Percentiles rank a stretch among this genome's conserved stretches.
phyloP scores from a whole-genome alignment of 352 stramenopile species.

The Globisporangium rhizosaccharum region DNA sequence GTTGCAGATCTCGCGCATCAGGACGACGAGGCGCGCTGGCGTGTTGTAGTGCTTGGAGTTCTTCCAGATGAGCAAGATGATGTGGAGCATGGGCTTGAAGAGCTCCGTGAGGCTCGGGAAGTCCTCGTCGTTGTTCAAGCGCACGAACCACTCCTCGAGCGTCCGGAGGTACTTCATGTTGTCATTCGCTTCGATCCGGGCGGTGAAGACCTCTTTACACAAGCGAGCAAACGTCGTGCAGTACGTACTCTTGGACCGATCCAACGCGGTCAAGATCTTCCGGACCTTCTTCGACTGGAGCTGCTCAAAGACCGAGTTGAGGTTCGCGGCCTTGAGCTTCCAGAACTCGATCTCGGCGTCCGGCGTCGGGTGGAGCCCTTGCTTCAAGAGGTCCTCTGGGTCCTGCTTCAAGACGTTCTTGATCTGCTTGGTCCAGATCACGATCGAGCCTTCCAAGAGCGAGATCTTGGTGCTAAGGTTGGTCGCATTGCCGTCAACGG shows the following conservation, averaged over 20 bases:
- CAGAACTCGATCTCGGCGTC: slow-evolving; percentile 98
- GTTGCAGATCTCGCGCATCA: slow-evolving; percentile 98
- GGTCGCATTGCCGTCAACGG: slow-evolving; percentile 77
- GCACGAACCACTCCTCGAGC: slow-evolving; percentile 95
- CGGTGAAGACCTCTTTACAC: slow-evolving; percentile 97
- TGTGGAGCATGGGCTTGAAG: slow-evolving; percentile 99
- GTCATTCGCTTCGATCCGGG: slow-evolving; percentile 95
- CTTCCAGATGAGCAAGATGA: slow-evolving; percentile 98
- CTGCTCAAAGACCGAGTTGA: slow-evolving; percentile 95
- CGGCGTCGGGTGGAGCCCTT: slow-evolving; percentile 94
- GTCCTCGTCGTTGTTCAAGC: slow-evolving; percentile 93
- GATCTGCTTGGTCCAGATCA: slow-evolving; percentile 99
- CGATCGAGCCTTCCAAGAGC: slow-evolving; percentile 96
- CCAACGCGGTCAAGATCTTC: slow-evolving; percentile 92
- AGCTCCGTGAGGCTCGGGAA: slow-evolving; percentile 89
- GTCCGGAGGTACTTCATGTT: slow-evolving; percentile 98
- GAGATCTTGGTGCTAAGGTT: slow-evolving; percentile 92
- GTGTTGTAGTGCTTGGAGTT: slow-evolving; percentile 99
- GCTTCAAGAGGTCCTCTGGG: slow-evolving; percentile 94
- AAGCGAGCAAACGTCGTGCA: slow-evolving; percentile 94
- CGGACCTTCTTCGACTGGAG: slow-evolving; percentile 92
- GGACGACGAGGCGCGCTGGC: slow-evolving; percentile 91
- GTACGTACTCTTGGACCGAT: slow-evolving; percentile 96
- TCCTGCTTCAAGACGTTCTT: slow-evolving; percentile 98
- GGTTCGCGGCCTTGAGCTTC: slow-evolving; percentile 94